These are phyloP conservation scores for Penicillium longicatenatum DNA, from an alignment of 495 filamentous ascomycete species.

Conservation along the genomic window DNA sequence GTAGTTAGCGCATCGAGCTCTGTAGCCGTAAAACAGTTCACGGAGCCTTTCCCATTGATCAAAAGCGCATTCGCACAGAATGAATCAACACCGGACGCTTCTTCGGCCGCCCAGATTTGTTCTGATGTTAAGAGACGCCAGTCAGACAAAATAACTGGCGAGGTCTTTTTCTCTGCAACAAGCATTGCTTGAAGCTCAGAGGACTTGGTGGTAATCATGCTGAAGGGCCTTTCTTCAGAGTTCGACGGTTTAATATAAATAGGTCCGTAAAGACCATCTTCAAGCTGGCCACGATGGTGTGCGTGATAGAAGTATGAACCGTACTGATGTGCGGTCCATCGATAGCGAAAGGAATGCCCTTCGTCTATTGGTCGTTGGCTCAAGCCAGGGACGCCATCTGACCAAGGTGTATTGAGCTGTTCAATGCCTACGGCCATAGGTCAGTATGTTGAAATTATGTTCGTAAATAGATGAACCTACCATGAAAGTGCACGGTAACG, in stretches of 20 bases:
- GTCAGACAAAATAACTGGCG: constrained; percentile 55
- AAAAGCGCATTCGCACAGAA: constrained; percentile 52
- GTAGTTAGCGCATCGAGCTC: constrained; percentile 40
- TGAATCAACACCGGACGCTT: constrained; percentile 42
- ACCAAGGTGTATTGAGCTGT: constrained; percentile 49
- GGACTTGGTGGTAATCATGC: constrained; percentile 42
- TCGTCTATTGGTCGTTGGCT: constrained; percentile 47
- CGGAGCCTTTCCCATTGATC: constrained; percentile 58
- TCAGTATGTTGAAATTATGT: background rate
- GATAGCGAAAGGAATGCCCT: constrained; percentile 49
- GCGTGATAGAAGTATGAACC: constrained; percentile 51
- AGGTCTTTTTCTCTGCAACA: constrained; percentile 43
- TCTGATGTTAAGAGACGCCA: constrained; percentile 54
- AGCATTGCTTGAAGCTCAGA: constrained; percentile 45
- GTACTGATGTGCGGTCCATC: constrained; percentile 39
- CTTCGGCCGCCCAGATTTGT: constrained; percentile 42
- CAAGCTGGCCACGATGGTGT: constrained; percentile 52
- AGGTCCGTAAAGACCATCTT: constrained; percentile 57
- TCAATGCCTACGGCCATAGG: constrained; percentile 30
- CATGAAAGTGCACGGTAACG: constrained; percentile 56
- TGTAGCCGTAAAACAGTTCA: constrained; percentile 43
- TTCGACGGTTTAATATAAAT: constrained; percentile 46
- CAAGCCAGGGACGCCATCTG: constrained; percentile 57
- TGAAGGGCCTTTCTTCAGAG: constrained; percentile 44
- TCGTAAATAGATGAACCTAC: constrained; percentile 19